These are phyloP conservation scores for Parastagonospora nodorum DNA, from an alignment of 2,329 filamentous ascomycete genomes.

Conservation along the genomic window DNA sequence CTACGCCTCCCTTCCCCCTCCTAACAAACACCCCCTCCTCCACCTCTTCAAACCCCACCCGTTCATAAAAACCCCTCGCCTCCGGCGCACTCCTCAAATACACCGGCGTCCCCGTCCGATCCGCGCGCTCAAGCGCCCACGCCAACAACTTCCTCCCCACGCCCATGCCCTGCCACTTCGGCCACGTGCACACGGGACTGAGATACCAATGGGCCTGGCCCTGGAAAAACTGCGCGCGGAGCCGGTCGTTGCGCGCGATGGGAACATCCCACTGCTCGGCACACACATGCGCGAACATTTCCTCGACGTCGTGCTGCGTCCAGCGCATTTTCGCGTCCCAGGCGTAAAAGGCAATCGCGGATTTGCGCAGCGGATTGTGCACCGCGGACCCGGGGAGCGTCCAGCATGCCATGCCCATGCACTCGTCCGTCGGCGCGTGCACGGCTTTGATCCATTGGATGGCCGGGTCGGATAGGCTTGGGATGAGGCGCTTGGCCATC, in stretches of 20 bases:
- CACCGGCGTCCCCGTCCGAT: constrained; percentile 27
- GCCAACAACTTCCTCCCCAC: constrained; percentile 33
- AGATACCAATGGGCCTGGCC: constrained; percentile 41
- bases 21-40: constrained; percentile 24
- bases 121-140: constrained; percentile 40
- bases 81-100: constrained; percentile 35
- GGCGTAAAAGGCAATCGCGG: constrained; percentile 23
- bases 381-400: constrained; percentile 19
- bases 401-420: constrained; percentile 39
- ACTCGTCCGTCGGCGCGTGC: constrained; percentile 18
- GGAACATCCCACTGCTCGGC: constrained; percentile 25
- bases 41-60: constrained; percentile 32
- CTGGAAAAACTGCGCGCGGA: constrained; percentile 17
- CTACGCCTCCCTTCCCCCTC: constrained; percentile 20
- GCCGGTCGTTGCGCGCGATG: constrained; percentile 22
- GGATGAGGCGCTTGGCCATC: constrained; percentile 21
- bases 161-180: constrained; percentile 35
- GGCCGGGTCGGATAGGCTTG: constrained; percentile 17
- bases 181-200: constrained; percentile 33
- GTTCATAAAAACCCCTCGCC: constrained; percentile 36
- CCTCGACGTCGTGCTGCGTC: constrained; percentile 30
- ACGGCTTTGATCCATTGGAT: constrained; percentile 37
- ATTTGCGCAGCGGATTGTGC: constrained; percentile 25
- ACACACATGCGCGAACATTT: constrained; percentile 27
- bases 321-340: constrained; percentile 27